phyloP scores from a whole-genome alignment of 2,329 filamentous ascomycete genomes.

The Herpotrichia juniperi region DNA sequence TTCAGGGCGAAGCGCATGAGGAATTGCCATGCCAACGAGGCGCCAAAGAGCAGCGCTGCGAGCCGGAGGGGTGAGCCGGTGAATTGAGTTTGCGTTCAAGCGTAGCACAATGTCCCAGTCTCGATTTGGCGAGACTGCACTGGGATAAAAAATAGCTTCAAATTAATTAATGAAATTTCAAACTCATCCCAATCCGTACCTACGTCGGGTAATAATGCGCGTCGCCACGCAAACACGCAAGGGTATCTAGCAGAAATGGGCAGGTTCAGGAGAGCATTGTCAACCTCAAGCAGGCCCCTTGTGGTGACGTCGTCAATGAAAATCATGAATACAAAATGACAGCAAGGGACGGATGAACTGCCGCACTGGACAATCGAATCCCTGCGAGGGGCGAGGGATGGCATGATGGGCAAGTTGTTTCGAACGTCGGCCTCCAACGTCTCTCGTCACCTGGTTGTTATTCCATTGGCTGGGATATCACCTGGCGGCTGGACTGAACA shows the following conservation, averaged over 20 bases:
- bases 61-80: neutral
- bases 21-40: constrained; percentile 12
- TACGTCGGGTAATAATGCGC: constrained; percentile 14
- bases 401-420: neutral
- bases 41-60: neutral
- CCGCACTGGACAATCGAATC: neutral
- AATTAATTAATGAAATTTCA: too few relatives aligned
- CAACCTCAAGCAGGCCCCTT: neutral
- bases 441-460: too few relatives aligned
- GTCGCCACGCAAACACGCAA: neutral
- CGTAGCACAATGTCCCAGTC: too few relatives aligned
- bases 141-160: too few relatives aligned
- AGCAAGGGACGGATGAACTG: neutral
- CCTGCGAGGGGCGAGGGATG: neutral
- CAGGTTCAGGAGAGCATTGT: neutral
- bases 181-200: constrained; percentile 23
- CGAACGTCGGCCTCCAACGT: too few relatives aligned
- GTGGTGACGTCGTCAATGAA: neutral
- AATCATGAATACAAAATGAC: neutral
- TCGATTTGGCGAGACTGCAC: too few relatives aligned
- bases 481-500: too few relatives aligned
- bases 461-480: too few relatives aligned
- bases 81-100: too few relatives aligned
- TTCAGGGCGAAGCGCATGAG: neutral
- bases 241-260: constrained; percentile 2